Evolutionary conservation across 192 early-diverging fungal genomes (phyloP), one percentile per base, ranked within the genome.

Genomic region (Geosiphon pyriformis): DNA sequence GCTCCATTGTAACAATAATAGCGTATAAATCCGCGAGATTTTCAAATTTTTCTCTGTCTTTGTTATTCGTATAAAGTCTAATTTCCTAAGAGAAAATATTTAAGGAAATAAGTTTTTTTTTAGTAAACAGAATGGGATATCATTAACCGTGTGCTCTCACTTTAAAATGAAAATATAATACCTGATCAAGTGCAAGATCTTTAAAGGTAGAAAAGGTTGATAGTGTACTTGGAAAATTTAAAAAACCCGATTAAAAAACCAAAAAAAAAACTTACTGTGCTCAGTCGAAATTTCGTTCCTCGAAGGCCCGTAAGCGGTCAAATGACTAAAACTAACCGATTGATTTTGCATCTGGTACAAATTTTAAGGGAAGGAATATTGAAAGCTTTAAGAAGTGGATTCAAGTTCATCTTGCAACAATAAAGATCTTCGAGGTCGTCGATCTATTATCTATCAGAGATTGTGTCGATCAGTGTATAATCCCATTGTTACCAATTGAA

Each of bases 21-120:
- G 89, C 83, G 78, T 92, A 98, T 0, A 98, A 75, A 56, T 96
- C 93, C 3, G 94, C 94, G 81, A 91, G 82, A 72, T 91, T 92
- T 58, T 98, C 94, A 77, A 89, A 92, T 59, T 84, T 84, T 70
- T 97, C 94, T 69, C 94, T 83, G 33, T 98, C 94, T 42, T 85
- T 82, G 31, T 87, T 89, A 58, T 83, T 89, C 46, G 83, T 88
- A 69, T 83, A 92, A n/a, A 96, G 85, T 65, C 81, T 80, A 20
- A 95, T 72, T 72, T 92, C 90, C 76, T 92, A 47, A n/a, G n/a
- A 22, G 18, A 48, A n/a, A 23, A 42, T 34, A 10, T 25, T 59
- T 12, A 42, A 32, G 22, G 2, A 3, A 20, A 42, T 31, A 20
- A 12, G n/a, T 30, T n/a, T 17, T 22, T 37, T 12, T 37, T 3